Evolutionary conservation across 208 protist species (phyloP), one percentile per base, ranked within the genome.

Genomic region (Borovskyia barvae): DNA sequence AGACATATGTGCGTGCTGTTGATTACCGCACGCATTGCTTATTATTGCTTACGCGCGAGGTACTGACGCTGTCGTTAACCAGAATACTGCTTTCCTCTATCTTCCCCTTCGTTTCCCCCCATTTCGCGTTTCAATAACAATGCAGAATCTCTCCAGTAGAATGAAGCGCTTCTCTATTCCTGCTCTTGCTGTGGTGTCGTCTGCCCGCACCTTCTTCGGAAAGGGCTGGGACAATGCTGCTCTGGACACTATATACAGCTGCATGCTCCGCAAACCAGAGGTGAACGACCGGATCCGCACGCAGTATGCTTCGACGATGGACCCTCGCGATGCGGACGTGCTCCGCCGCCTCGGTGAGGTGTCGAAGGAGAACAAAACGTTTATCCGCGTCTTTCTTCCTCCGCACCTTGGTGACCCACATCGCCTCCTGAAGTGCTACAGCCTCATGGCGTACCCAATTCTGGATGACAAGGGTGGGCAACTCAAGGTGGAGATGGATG

Each of bases 141-240:
- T n/a, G n/a, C n/a, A 51, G 28, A 56, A 46, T 56, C 69, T 35
- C 20, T 37, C 22, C 32, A 52, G 49, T 70, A 83, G 73, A 80
- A 87, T 89, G 82, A 84, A 88, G 74, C 85, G 85, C 53, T 86
- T 92, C 70, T 82, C 69, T 62, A 74, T 66, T 35, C 69, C 78
- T 29, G 72, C 73, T 53, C 55, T 85, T 30, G 62, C 73, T 25
- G 61, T 65, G 1, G 69, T 74, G 51, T 60, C 71, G 24, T 55
- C 46, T 28, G 72, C 71, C 61, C 87, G 87, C 58, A 80, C 77
- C 58, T 94, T 94, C 71, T 94, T 94, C 57, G 87, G 87, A 32
- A 94, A 94, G 72, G 87, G 87, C 29, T 94, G 87, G 87, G 87
- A 94, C 74, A 94, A 94, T 60, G 87, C 87, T 29, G 69, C 87